Conservation (phyloP, 148 eudicot species). For the Spergularia bocconei region DNA sequence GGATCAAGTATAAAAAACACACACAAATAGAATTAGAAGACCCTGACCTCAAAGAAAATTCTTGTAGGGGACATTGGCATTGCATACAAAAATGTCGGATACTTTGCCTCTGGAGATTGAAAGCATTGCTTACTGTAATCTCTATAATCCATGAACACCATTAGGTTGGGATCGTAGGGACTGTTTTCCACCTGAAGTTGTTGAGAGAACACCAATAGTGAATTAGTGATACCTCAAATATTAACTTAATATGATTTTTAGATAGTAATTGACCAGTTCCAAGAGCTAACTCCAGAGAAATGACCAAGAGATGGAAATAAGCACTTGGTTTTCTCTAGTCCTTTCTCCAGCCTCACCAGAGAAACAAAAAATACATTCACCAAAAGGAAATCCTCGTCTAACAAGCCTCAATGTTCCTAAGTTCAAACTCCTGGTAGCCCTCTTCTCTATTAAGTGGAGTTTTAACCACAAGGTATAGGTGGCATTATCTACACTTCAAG, state of each 20-base stretch:
- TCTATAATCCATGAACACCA: slow-evolving; percentile 99
- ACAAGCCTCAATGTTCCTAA: too few relatives aligned
- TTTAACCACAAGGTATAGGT: too few relatives aligned
- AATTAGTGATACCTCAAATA: background rate
- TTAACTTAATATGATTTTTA: background rate
- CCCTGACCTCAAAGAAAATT: slow-evolving; percentile 88
- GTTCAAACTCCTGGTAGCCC: too few relatives aligned
- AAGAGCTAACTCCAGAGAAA: background rate
- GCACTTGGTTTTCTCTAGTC: background rate
- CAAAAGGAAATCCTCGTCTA: too few relatives aligned
- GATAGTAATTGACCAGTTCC: background rate
- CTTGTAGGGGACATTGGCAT: slow-evolving; percentile 94
- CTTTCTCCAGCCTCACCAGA: background rate
- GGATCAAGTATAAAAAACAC: background rate
- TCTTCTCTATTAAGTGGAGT: too few relatives aligned
- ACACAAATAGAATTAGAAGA: background rate
- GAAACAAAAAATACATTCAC: background rate
- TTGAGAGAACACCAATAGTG: background rate
- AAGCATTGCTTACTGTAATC: slow-evolving; percentile 53
- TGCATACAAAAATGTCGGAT: slow-evolving; percentile 93
- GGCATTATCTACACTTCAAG: too few relatives aligned
- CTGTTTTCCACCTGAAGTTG: slow-evolving; percentile 72
- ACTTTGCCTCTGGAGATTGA: slow-evolving; percentile 54
- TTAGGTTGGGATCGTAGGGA: slow-evolving; percentile 84
- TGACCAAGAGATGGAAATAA: background rate